Base-by-base conservation (phyloP, 306 rosid species). In the Glycine soja region DNA sequence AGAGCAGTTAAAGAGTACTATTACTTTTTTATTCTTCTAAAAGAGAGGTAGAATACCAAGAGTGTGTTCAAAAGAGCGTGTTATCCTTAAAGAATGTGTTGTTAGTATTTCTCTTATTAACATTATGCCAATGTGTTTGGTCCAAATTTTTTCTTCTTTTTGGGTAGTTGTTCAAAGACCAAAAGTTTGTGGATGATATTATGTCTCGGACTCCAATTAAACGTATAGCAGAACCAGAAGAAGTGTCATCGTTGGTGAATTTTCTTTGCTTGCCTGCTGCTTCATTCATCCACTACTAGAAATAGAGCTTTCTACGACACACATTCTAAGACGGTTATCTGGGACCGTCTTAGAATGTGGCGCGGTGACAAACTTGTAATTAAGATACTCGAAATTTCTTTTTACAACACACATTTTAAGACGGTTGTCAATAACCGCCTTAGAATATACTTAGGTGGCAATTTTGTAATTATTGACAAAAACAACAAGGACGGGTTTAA, bases 181-280 rank as follows among this genome's bases (percentile, higher is more conserved):
- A 80, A 78, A 38, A 85, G 79, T 88, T 89, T 50, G 67, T 92
- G 40, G 92, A 85, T 58, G 90, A 86, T 47, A 13, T 88, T 14
- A 6, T 82, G 46, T 71, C 88, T 18, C 80, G 88, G 70, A 94
- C 96, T 8, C 97, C 94, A 3, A 70, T 90, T 3, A 51, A 83
- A 79, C 94, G 97, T 50, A 76, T 92, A 13, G 97, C 93, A 46
- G 94, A 94, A 77, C 75, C 97, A 0, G 88, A 88, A 63, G 97
- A 92, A 69, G 96, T 92, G 36, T 92, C 98, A 7, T 88, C 97
- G 0, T 56, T 94, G 94, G 98, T 89, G 53, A 89, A 86, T 19
- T 92, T 87, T 82, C 92, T 94, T 69, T 94, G 96, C 70, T 80
- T 94, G 36, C 98, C 97, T 8, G 92, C 93, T 52, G 96, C 98